Percentiles rank a stretch among this genome's conserved stretches.
These are phyloP conservation scores for Fraxinus anomala DNA, from an alignment of 257 asterid species.

Conservation along the genomic window DNA sequence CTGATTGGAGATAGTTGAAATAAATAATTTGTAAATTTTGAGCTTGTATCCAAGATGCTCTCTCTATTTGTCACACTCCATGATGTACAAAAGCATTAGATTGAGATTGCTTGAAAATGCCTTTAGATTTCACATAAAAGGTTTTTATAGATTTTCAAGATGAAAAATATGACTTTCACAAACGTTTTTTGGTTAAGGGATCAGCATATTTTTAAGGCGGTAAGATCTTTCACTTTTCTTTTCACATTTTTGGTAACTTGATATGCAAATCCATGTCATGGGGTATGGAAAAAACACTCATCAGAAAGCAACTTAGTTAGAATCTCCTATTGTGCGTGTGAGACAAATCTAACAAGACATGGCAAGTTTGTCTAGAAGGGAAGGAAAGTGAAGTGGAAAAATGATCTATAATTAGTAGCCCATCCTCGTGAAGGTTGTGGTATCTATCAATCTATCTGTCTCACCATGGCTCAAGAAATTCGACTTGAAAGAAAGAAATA, in stretches of 20 bases:
- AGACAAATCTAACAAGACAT: constrained; percentile 33
- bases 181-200: neutral
- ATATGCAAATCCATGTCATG: constrained; percentile 1
- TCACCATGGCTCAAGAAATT: neutral
- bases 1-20: neutral
- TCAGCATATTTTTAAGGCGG: constrained; percentile 16
- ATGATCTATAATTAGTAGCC: neutral
- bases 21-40: neutral
- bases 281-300: constrained; percentile 23
- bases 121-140: constrained; percentile 4
- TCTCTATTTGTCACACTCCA: neutral
- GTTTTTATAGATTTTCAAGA: neutral
- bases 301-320: constrained; percentile 23
- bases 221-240: constrained; percentile 21
- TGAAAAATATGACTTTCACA: neutral
- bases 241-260: constrained; percentile 16
- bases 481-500: neutral
- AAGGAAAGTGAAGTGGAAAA: neutral
- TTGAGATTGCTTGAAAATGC: constrained; percentile 20
- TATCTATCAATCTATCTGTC: neutral
- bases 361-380: constrained; percentile 15
- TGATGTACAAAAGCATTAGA: neutral
- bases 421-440: neutral
- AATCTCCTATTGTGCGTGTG: constrained; percentile 31
- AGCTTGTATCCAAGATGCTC: neutral